Evolutionary conservation across 2,329 filamentous ascomycete species (phyloP).

Genomic region (Colletotrichum theobromicola): DNA sequence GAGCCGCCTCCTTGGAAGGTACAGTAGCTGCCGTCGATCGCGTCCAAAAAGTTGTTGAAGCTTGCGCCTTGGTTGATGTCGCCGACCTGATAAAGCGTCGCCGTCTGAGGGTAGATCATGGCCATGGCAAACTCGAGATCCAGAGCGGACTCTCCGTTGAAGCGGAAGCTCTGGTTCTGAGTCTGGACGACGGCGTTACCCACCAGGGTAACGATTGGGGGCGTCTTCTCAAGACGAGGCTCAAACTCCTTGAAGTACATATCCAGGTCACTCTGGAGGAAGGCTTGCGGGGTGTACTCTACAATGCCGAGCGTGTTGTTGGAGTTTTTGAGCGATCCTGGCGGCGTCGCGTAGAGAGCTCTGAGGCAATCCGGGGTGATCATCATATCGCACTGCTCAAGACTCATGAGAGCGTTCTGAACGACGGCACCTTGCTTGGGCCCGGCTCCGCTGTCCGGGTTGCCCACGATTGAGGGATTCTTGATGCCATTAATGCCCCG

Average conservation of each 20-base stretch:
- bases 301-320: constrained; percentile 58
- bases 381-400: constrained; percentile 52
- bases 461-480: constrained; percentile 31
- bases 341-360: constrained; percentile 50
- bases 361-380: constrained; percentile 63
- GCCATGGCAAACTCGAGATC: constrained; percentile 61
- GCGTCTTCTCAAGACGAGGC: constrained; percentile 44
- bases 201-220: constrained; percentile 51
- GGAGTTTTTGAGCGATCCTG: constrained; percentile 33
- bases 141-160: constrained; percentile 54
- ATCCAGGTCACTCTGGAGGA: constrained; percentile 53
- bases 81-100: constrained; percentile 51
- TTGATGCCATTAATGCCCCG: constrained; percentile 19
- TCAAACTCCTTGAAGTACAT: constrained; percentile 51
- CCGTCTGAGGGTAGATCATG: constrained; percentile 56
- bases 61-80: constrained; percentile 40
- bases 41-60: constrained; percentile 48
- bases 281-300: constrained; percentile 56
- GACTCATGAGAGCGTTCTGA: constrained; percentile 31
- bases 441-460: constrained; percentile 26
- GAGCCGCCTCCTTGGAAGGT: constrained; percentile 42
- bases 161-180: constrained; percentile 20
- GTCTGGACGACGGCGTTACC: constrained; percentile 51
- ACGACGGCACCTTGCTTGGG: constrained; percentile 35
- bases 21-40: constrained; percentile 52